phyloP scores from a whole-genome alignment of 352 stramenopile species.

The Globisporangium polare region DNA sequence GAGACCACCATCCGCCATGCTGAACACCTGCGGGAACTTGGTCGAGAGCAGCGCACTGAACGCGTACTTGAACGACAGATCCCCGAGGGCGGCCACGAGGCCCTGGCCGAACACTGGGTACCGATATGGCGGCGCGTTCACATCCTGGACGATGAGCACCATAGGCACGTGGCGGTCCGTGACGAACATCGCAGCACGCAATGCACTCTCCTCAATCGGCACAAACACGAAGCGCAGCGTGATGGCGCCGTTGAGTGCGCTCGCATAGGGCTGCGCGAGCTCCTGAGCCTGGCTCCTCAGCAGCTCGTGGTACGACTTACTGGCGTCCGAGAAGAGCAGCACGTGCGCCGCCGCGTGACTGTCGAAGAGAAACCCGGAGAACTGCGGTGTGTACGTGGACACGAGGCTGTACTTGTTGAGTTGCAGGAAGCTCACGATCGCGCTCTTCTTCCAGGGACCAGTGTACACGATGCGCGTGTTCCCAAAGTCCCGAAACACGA shows the following conservation, averaged over 20 bases:
- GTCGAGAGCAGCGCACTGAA: slow-evolving; percentile 8
- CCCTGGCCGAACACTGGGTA: slow-evolving; percentile 9
- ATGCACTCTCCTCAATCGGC: slow-evolving; percentile 14
- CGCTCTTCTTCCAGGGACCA: slow-evolving; percentile 23
- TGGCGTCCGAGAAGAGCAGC: slow-evolving; percentile 31
- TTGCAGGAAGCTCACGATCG: slow-evolving; percentile 24
- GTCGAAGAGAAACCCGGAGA: slow-evolving; percentile 31
- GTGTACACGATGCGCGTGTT: slow-evolving; percentile 15
- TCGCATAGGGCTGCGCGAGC: slow-evolving; percentile 19
- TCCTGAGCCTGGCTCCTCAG: slow-evolving; percentile 12
- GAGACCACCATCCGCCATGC: neutral
- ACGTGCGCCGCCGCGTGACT: slow-evolving; percentile 22
- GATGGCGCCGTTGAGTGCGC: neutral
- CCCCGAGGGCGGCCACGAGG: slow-evolving; percentile 11
- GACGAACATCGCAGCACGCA: slow-evolving; percentile 30
- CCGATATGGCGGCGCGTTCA: slow-evolving; percentile 15
- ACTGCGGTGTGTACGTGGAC: slow-evolving; percentile 21
- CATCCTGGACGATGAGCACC: slow-evolving; percentile 23
- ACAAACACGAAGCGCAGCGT: slow-evolving; percentile 32
- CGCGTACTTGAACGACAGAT: neutral
- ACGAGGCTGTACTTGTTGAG: slow-evolving; percentile 31
- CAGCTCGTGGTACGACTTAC: slow-evolving; percentile 12
- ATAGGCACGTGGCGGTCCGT: slow-evolving; percentile 21
- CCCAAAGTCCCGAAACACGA: slow-evolving; percentile 33
- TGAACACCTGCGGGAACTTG: slow-evolving; percentile 4